Percentiles rank a stretch among this genome's conserved stretches.
These are phyloP conservation scores for Erodium moschatum DNA, from an alignment of 441 rosid species.

Conservation along the genomic window DNA sequence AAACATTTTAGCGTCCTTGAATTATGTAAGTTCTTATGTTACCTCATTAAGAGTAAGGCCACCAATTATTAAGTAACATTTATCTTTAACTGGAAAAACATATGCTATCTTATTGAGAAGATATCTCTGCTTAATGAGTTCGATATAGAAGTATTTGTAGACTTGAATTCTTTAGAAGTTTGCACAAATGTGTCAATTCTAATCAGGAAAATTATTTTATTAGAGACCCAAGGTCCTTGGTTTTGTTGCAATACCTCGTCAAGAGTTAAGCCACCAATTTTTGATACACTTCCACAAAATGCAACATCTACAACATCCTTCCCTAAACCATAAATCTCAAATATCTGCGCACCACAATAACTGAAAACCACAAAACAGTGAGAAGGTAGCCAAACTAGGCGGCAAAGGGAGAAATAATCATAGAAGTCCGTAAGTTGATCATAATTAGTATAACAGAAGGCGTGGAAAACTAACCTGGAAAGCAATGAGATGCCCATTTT, in stretches of 20 bases:
- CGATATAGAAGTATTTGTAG: background rate
- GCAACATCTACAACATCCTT: slow-evolving; percentile 76
- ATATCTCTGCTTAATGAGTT: background rate
- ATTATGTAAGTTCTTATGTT: no score
- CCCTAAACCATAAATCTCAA: slow-evolving; percentile 94
- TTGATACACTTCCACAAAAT: slow-evolving; percentile 81
- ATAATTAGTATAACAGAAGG: slow-evolving; percentile 5
- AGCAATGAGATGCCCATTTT: slow-evolving; percentile 99
- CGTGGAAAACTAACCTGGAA: slow-evolving; percentile 50
- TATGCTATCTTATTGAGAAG: background rate
- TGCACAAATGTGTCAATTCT: slow-evolving; percentile 6
- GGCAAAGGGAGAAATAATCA: background rate
- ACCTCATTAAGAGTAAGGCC: no score
- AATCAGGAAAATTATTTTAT: slow-evolving; percentile 3
- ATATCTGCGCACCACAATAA: slow-evolving; percentile 98
- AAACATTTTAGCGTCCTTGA: no score
- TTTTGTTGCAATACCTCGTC: slow-evolving; percentile 58
- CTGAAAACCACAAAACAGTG: slow-evolving; percentile 36
- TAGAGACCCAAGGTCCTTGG: slow-evolving; percentile 3
- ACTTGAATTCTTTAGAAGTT: slow-evolving; percentile 4
- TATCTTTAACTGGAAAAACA: no score
- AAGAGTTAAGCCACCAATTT: slow-evolving; percentile 77
- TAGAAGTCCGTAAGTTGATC: slow-evolving; percentile 1
- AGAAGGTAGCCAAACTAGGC: slow-evolving; percentile 21
- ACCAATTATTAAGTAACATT: no score